Conservation (phyloP, 2,329 filamentous ascomycete genomes). For the Sclerotinia sclerotiorum region DNA sequence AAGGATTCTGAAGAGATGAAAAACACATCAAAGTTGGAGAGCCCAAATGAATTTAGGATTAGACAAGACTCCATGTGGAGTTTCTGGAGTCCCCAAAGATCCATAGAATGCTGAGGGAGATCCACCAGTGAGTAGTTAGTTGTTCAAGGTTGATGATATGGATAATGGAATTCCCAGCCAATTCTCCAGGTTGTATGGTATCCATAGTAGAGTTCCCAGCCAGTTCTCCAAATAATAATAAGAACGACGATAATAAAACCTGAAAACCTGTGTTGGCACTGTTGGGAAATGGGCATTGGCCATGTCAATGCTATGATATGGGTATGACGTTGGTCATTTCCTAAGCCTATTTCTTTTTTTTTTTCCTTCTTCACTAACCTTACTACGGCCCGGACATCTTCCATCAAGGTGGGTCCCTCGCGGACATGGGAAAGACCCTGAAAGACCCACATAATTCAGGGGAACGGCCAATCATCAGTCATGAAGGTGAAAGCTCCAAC, state of each 20-base stretch:
- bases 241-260: no score
- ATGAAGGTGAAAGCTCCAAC: no score
- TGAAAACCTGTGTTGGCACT: no score
- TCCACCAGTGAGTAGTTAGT: background rate
- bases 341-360: background rate
- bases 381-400: background rate
- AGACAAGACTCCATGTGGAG: background rate
- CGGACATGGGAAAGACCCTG: background rate
- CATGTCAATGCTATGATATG: background rate
- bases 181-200: no score
- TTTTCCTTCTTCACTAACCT: no score
- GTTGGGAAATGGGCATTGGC: no score
- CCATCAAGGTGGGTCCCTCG: background rate
- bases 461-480: background rate
- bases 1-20: no score
- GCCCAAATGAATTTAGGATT: background rate
- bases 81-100: conserved; percentile 3
- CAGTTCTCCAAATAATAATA: no score
- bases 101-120: background rate
- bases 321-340: background rate
- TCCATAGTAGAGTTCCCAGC: no score
- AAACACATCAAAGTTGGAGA: background rate
- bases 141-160: background rate
- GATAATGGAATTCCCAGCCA: background rate
- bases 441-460: background rate